These are phyloP conservation scores for Talaromyces liani DNA, from an alignment of 495 filamentous ascomycete genomes.

Conservation along the genomic window DNA sequence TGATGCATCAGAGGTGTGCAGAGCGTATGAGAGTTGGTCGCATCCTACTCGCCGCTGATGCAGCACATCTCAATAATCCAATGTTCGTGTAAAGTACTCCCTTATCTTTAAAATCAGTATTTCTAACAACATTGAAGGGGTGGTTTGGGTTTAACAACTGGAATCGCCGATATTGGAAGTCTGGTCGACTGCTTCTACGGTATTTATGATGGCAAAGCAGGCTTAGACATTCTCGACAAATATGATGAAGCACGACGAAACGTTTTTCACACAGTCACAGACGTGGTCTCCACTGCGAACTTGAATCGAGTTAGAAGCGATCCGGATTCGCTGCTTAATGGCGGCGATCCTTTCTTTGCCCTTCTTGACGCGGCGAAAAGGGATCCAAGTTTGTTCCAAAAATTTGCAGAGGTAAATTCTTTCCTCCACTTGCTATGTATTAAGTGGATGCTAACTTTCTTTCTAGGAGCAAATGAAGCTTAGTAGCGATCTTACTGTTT, in stretches of 20 bases:
- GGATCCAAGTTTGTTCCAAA: neutral
- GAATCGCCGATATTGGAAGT: constrained; percentile 51
- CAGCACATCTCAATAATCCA: too few species aligned
- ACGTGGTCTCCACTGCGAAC: neutral
- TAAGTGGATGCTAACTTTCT: neutral
- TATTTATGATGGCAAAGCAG: constrained; percentile 44
- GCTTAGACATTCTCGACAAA: constrained; percentile 46
- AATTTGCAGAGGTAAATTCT: neutral
- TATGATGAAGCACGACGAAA: constrained; percentile 36
- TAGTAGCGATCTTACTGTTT: neutral
- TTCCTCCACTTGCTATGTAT: neutral
- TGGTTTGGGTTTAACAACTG: constrained; percentile 54
- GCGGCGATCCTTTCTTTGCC: neutral
- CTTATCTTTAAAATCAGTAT: neutral
- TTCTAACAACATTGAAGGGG: constrained; percentile 24
- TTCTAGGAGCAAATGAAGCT: constrained; percentile 4
- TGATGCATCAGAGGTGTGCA: too few species aligned
- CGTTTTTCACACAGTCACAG: neutral
- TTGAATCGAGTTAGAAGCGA: neutral
- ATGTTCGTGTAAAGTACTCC: too few species aligned
- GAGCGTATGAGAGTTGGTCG: too few species aligned
- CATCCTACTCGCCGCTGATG: too few species aligned
- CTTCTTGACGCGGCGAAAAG: constrained; percentile 1
- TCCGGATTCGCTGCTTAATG: neutral
- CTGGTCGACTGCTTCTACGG: constrained; percentile 50